Percentiles rank a stretch among this genome's conserved stretches.
These are phyloP conservation scores for Lachnellula cervina DNA, from an alignment of 2,329 filamentous ascomycete genomes.

Conservation along the genomic window DNA sequence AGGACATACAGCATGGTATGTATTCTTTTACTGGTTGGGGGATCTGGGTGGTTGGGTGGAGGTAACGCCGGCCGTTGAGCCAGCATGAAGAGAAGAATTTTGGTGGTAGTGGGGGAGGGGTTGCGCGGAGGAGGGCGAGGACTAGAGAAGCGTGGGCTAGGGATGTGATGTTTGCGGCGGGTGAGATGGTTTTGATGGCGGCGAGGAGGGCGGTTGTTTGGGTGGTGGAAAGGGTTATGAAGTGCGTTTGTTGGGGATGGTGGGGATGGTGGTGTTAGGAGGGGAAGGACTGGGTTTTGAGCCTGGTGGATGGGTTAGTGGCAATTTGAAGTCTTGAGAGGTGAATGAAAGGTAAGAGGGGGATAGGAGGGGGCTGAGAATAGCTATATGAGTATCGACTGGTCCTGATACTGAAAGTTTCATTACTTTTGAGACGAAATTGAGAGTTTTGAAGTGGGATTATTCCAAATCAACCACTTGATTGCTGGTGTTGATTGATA, in stretches of 20 bases:
- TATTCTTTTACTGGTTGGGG: conserved; percentile 1
- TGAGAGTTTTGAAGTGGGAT: too few relatives aligned
- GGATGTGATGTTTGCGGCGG: conserved; percentile 16
- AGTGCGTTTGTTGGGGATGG: conserved; percentile 14
- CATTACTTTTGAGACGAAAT: neutral
- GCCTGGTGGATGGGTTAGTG: conserved; percentile 6
- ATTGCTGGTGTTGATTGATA: too few relatives aligned
- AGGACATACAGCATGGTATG: conserved; percentile 18
- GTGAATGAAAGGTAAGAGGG: neutral
- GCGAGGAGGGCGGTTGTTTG: conserved; percentile 10
- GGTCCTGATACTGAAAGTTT: too few relatives aligned
- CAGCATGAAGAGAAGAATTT: conserved; percentile 20
- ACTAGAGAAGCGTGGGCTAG: conserved; percentile 15
- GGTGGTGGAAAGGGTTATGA: conserved; percentile 3
- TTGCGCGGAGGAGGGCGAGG: conserved; percentile 9
- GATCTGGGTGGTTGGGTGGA: neutral
- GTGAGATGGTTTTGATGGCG: conserved; percentile 8
- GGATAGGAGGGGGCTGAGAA: too few relatives aligned
- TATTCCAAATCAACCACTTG: too few relatives aligned
- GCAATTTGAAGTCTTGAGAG: neutral
- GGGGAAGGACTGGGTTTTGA: conserved; percentile 13
- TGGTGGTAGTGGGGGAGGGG: neutral
- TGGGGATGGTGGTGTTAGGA: neutral
- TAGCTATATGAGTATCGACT: too few relatives aligned
- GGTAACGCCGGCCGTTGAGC: conserved; percentile 21